Percentiles rank a stretch among this genome's conserved stretches.
phyloP scores from a whole-genome alignment of 768 basidiomycete genomes.

The Boletus sp. region DNA sequence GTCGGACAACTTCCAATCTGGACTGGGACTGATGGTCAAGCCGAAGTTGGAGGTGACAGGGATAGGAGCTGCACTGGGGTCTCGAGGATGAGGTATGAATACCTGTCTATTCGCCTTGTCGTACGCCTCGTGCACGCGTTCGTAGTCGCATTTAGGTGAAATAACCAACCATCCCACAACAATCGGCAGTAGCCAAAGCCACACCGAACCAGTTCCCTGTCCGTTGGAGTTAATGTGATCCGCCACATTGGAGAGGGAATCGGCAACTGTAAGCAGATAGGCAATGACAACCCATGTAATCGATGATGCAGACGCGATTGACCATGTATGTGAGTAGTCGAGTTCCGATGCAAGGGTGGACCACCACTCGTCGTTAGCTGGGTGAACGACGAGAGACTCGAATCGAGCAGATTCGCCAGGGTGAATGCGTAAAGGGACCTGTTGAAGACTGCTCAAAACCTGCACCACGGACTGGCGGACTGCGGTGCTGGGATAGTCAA shows the following conservation, averaged over 20 bases:
- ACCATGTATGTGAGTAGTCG: conserved; percentile 41
- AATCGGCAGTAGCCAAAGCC: conserved; percentile 45
- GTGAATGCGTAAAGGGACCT: conserved; percentile 37
- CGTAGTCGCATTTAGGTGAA: conserved; percentile 39
- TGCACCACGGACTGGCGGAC: conserved; percentile 26
- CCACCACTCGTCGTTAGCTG: conserved; percentile 46
- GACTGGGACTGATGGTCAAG: conserved; percentile 14
- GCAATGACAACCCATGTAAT: conserved; percentile 47
- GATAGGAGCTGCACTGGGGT: neutral
- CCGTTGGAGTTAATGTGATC: conserved; percentile 33
- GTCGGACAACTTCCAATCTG: neutral
- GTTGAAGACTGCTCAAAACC: conserved; percentile 41
- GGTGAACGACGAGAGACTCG: conserved; percentile 42
- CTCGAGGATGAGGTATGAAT: neutral
- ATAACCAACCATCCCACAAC: conserved; percentile 42
- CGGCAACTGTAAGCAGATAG: conserved; percentile 27
- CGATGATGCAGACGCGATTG: conserved; percentile 37
- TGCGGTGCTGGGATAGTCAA: conserved; percentile 22
- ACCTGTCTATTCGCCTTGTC: conserved; percentile 11
- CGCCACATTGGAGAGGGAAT: conserved; percentile 16
- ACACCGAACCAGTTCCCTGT: conserved; percentile 39
- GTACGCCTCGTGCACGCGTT: conserved; percentile 25
- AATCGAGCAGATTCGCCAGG: conserved; percentile 29
- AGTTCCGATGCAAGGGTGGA: conserved; percentile 30
- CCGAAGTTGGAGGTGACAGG: conserved; percentile 7